Percentiles rank a stretch among this genome's conserved stretches.
phyloP scores from a whole-genome alignment of 192 early-diverging fungal genomes.

The Pilobolus umbonatus region DNA sequence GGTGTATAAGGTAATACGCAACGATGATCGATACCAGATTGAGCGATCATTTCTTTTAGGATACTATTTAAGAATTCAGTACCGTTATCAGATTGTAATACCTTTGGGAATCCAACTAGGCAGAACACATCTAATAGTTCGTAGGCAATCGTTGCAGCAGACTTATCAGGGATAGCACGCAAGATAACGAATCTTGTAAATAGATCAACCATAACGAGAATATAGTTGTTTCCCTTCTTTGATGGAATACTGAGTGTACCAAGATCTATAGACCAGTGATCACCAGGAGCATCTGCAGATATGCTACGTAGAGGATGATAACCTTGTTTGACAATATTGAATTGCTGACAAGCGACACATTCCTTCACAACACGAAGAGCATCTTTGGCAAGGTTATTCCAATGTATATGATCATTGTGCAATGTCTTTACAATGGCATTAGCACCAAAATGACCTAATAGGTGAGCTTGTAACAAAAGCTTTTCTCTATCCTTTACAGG shows the following conservation, averaged over 20 bases:
- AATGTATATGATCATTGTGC: not conserved
- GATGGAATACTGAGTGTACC: not conserved
- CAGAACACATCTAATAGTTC: constrained; percentile 17
- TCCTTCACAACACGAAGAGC: not conserved
- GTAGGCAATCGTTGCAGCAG: constrained; percentile 4
- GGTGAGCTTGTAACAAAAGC: not conserved
- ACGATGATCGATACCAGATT: constrained; percentile 25
- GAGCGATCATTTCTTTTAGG: constrained; percentile 9
- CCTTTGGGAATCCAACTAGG: constrained; percentile 23
- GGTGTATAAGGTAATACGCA: constrained; percentile 37
- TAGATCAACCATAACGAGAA: constrained; percentile 25
- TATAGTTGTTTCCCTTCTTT: not conserved
- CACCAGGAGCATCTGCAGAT: not conserved
- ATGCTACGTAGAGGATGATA: not conserved
- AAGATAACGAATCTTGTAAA: constrained; percentile 29
- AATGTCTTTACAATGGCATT: not conserved
- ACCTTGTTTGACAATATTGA: not conserved
- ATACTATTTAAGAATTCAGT: constrained; percentile 39
- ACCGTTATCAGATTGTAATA: constrained; percentile 39
- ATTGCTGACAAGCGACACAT: not conserved
- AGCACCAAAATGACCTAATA: not conserved
- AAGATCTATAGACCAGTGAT: not conserved
- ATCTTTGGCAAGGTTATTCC: not conserved
- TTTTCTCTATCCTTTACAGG: not conserved
- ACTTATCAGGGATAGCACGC: constrained; percentile 10